These are phyloP conservation scores for Colletotrichum sp. DNA, from an alignment of 2,329 filamentous ascomycete species.

Conservation along the genomic window DNA sequence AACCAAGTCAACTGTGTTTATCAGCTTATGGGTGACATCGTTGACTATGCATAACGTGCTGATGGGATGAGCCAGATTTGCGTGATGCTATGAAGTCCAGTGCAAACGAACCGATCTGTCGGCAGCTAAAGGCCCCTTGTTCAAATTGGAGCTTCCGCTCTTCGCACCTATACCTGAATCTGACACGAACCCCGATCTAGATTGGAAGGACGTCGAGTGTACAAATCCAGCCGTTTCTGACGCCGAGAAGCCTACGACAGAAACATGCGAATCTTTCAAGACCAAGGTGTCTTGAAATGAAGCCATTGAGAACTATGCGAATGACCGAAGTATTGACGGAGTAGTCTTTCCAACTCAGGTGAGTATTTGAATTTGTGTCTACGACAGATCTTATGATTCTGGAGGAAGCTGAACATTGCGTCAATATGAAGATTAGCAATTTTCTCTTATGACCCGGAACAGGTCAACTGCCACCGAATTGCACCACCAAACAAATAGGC, in stretches of 20 bases:
- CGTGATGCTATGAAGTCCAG: background rate
- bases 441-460: background rate
- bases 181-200: background rate
- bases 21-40: background rate
- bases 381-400: background rate
- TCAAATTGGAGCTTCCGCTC: background rate
- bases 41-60: background rate
- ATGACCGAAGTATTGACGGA: background rate
- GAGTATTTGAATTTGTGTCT: background rate
- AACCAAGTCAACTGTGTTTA: background rate
- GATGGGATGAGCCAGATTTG: background rate
- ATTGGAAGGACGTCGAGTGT: background rate
- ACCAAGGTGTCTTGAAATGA: background rate
- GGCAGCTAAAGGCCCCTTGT: background rate
- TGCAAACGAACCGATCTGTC: background rate
- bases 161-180: background rate
- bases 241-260: background rate
- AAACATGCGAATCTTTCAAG: background rate
- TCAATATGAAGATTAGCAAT: background rate
- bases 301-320: rapidly evolving
- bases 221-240: background rate
- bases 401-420: background rate
- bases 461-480: background rate
- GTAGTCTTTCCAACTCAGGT: background rate
- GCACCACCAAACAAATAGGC: background rate